These are phyloP conservation scores for Monascus ruber DNA, from an alignment of 2,329 filamentous ascomycete species.

Conservation along the genomic window DNA sequence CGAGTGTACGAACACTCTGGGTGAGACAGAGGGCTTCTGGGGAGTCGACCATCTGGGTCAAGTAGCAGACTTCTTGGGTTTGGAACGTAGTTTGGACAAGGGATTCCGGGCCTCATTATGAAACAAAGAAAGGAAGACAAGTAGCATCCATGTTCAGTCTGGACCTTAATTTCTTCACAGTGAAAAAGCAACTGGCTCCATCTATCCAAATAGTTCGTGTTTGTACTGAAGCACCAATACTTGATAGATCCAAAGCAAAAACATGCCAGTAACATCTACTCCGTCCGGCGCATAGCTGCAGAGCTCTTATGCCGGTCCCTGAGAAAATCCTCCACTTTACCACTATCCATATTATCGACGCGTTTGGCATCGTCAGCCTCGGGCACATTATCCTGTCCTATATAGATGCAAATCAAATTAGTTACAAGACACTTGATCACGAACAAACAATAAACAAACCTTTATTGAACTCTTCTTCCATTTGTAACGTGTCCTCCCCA, in stretches of 20 bases:
- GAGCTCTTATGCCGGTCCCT: slow-evolving; percentile 19
- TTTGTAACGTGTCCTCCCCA: not conserved
- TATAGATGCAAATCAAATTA: not conserved
- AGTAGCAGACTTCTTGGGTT: slow-evolving; percentile 40
- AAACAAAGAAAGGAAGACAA: too few relatives aligned
- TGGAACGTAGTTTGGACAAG: slow-evolving; percentile 29
- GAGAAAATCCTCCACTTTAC: slow-evolving; percentile 22
- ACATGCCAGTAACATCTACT: not conserved
- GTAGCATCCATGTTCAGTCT: too few relatives aligned
- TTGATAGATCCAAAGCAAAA: too few relatives aligned
- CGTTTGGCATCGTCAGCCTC: slow-evolving; percentile 1
- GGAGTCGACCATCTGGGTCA: slow-evolving; percentile 50
- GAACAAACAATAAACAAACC: not conserved
- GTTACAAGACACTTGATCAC: not conserved
- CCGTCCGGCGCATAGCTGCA: slow-evolving; percentile 3
- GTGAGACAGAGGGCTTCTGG: slow-evolving; percentile 46
- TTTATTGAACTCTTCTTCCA: not conserved
- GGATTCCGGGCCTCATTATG: slow-evolving; percentile 20
- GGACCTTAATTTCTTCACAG: too few relatives aligned
- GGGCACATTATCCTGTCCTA: not conserved
- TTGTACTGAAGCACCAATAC: not conserved
- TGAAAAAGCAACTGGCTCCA: too few relatives aligned
- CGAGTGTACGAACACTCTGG: slow-evolving; percentile 42
- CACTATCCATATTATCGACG: slow-evolving; percentile 18
- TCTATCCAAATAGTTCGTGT: not conserved